Percentiles rank a stretch among this genome's conserved stretches.
Conservation (phyloP, 768 basidiomycete species). For the Mycena galericulata region DNA sequence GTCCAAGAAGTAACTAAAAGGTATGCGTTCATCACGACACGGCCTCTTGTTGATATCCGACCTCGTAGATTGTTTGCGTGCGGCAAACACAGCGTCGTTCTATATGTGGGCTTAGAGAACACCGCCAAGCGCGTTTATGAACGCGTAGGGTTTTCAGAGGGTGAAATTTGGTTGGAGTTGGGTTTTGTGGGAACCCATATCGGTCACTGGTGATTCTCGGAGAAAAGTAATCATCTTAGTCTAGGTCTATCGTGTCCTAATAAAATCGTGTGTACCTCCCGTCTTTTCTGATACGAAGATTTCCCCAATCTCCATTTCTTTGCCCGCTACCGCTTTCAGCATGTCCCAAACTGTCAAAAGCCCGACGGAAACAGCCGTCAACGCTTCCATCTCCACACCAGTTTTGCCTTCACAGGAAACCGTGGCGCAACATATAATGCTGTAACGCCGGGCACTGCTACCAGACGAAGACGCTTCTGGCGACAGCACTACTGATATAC, state of each 20-base stretch:
- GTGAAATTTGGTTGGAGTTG: conserved; percentile 65
- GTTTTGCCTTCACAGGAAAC: conserved; percentile 85
- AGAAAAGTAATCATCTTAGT: not conserved
- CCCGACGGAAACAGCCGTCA: conserved; percentile 84
- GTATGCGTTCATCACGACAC: conserved; percentile 43
- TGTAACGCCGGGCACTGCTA: conserved; percentile 47
- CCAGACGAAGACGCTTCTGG: conserved; percentile 51
- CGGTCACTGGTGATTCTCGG: conserved; percentile 66
- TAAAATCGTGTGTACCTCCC: conserved; percentile 78
- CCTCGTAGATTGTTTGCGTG: conserved; percentile 53
- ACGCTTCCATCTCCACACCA: conserved; percentile 94
- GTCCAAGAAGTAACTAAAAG: conserved; percentile 59
- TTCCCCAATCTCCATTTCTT: conserved; percentile 83
- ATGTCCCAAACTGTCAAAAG: conserved; percentile 93
- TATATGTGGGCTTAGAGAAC: conserved; percentile 68
- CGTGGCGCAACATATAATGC: conserved; percentile 72
- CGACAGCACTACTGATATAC: conserved; percentile 72
- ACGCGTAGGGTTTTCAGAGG: conserved; percentile 64
- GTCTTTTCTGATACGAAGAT: conserved; percentile 74
- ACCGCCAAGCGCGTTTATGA: conserved; percentile 63
- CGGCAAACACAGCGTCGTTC: conserved; percentile 61
- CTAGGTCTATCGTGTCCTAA: conserved; percentile 36
- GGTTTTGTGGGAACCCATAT: conserved; percentile 60
- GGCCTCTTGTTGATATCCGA: conserved; percentile 26
- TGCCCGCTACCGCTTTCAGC: conserved; percentile 92